Evolutionary conservation across 305 asterid species (phyloP), one percentile per base, ranked within the genome.

Genomic region (Solanum hybrid): DNA sequence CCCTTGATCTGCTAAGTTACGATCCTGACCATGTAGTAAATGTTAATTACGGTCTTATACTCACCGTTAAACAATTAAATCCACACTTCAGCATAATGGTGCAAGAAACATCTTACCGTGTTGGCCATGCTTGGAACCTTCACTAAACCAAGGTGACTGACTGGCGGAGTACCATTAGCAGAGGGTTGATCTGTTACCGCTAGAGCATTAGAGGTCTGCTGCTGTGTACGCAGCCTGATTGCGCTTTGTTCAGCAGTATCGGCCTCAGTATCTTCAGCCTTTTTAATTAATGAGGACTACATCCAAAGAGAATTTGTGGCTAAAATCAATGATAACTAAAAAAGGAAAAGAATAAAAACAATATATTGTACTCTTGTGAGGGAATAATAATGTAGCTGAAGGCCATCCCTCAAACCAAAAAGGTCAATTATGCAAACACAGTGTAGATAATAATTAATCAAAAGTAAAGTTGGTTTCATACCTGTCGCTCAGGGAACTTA

Each of bases 171-270:
- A 87, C 98, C 99, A 89, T 96, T 97, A 45, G 96, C 95, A 87
- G 98, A 97, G 35, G 90, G 95, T 86, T 95, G 98, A 90, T 96
- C 98, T 34, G 94, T 91, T 90, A 94, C 94, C 71, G 96, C 98
- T 94, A 97, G 91, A 90, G 98, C 98, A 94, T 91, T 94, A 93
- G 99, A 97, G 87, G 85, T 89, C 93, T 95, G 99, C 76, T 85
- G 99, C 91, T 95, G 98, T 40, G 99, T 93, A 89, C 98, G 98
- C 91, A 96, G 72, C 90, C 93, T 97, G 90, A 95, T 94, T 84
- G 98, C 99, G 93, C 99, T 97, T 95, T 96, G 99, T 91, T 97
- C 99, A 73, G 99, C 99, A 88, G 98, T 95, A 93, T 97, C 99
- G 64, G 99, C 95, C 91, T 97, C 99, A 36, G 98, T 90, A 91